These are phyloP conservation scores for Phytophthora pini DNA, from an alignment of 352 stramenopile species.

Conservation along the genomic window DNA sequence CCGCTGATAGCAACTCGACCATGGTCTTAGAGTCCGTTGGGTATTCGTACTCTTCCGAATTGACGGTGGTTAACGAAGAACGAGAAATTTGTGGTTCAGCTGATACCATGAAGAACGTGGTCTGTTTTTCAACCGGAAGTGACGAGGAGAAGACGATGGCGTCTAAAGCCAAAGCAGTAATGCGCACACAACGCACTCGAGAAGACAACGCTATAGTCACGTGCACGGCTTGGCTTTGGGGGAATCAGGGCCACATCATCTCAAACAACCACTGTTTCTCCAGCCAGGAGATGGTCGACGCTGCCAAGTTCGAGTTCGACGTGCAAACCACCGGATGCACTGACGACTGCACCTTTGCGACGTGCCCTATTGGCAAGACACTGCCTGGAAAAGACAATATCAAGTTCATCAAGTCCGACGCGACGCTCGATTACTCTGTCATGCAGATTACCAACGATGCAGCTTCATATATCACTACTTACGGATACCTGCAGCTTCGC, in stretches of 20 bases:
- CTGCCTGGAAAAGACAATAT: constrained; percentile 49
- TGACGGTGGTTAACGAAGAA: constrained; percentile 48
- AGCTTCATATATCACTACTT: constrained; percentile 44
- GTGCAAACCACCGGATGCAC: constrained; percentile 57
- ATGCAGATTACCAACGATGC: constrained; percentile 55
- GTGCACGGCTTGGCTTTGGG: constrained; percentile 60
- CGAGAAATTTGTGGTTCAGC: constrained; percentile 52
- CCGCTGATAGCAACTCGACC: constrained; percentile 20
- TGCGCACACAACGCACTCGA: constrained; percentile 57
- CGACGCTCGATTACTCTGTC: constrained; percentile 58
- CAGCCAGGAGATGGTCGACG: constrained; percentile 49
- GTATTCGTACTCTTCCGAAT: constrained; percentile 49
- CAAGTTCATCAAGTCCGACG: constrained; percentile 66
- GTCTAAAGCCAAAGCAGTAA: constrained; percentile 45
- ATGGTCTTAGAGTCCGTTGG: constrained; percentile 40
- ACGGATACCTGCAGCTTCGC: constrained; percentile 67
- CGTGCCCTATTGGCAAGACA: constrained; percentile 43
- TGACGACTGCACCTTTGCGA: constrained; percentile 52
- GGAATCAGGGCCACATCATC: constrained; percentile 67
- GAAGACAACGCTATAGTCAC: constrained; percentile 52
- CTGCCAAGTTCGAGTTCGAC: constrained; percentile 60
- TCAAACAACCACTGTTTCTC: constrained; percentile 74
- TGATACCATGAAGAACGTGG: constrained; percentile 68
- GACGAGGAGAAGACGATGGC: constrained; percentile 51
- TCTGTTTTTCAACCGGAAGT: constrained; percentile 41